Conservation (phyloP, 2,329 filamentous ascomycete genomes). For the Drechslera avenae region DNA sequence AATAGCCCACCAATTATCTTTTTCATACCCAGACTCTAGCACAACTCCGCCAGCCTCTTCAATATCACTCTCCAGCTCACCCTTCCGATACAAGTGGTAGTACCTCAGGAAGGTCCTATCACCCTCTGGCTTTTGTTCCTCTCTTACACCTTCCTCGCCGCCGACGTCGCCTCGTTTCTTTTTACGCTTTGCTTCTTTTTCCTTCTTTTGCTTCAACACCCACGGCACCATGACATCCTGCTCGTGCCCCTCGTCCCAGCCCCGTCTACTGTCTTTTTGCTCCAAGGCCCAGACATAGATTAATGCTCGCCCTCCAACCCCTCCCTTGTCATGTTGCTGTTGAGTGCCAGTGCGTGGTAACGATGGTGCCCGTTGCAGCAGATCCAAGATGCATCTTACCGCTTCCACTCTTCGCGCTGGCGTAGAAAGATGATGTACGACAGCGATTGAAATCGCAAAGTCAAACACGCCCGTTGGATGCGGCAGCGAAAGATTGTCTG, state of each 20-base stretch:
- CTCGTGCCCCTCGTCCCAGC: constrained; percentile 81
- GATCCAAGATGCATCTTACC: constrained; percentile 71
- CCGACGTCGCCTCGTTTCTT: constrained; percentile 2
- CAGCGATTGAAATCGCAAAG: constrained; percentile 92
- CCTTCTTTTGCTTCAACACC: constrained; percentile 66
- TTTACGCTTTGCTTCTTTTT: constrained; percentile 31
- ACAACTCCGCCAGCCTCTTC: constrained; percentile 74
- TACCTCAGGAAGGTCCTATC: constrained; percentile 79
- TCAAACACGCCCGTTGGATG: constrained; percentile 72
- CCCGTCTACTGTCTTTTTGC: constrained; percentile 82
- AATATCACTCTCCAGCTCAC: constrained; percentile 85
- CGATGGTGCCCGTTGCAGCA: constrained; percentile 53
- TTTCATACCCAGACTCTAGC: constrained; percentile 85
- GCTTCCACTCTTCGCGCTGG: constrained; percentile 72
- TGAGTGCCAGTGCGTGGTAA: background rate
- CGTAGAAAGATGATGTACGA: constrained; percentile 91
- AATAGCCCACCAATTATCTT: constrained; percentile 98
- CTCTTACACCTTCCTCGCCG: constrained; percentile 18
- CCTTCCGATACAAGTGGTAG: constrained; percentile 88
- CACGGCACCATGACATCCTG: constrained; percentile 97
- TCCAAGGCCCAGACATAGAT: constrained; percentile 97
- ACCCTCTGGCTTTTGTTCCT: constrained; percentile 22
- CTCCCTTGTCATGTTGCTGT: background rate
- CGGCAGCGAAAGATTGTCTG: constrained; percentile 82
- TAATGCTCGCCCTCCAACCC: constrained; percentile 66